Conservation (phyloP, 192 early-diverging fungal species). For the Chytriomyces sp. region DNA sequence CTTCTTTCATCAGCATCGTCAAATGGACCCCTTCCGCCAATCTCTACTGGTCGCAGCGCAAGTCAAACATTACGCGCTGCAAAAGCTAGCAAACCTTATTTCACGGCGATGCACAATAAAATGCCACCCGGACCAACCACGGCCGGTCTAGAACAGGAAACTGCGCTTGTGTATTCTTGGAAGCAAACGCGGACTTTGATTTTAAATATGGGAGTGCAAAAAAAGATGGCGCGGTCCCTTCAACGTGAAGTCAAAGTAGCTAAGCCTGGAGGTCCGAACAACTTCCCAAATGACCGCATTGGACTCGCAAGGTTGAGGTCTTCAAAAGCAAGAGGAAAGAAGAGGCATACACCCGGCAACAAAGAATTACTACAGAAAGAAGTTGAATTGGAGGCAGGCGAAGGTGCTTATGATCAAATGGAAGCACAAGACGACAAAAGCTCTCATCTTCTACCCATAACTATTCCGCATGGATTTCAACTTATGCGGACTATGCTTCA, state of each 20-base stretch:
- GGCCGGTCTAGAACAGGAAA: conserved; percentile 29
- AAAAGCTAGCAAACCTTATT: not conserved
- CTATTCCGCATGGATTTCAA: conserved; percentile 55
- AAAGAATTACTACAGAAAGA: not conserved
- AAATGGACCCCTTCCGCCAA: not conserved
- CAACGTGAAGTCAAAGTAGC: not conserved
- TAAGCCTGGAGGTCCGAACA: not conserved
- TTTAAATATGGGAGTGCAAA: conserved; percentile 1
- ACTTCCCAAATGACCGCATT: not conserved
- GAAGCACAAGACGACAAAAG: not conserved
- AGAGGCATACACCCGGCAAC: not conserved
- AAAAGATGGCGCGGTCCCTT: not conserved
- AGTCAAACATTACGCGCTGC: conserved; percentile 2
- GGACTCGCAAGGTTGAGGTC: not conserved
- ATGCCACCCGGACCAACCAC: not conserved
- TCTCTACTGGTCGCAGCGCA: not conserved
- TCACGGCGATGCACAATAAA: not conserved
- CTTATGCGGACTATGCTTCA: conserved; percentile 34
- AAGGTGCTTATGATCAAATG: not conserved
- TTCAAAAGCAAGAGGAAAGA: not conserved
- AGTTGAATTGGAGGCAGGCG: conserved; percentile 7
- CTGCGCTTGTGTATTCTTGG: conserved; percentile 18
- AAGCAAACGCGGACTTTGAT: conserved; percentile 1
- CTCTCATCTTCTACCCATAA: conserved; percentile 31
- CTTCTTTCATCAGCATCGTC: not conserved